Percentiles rank a stretch among this genome's conserved stretches.
phyloP scores from a whole-genome alignment of 257 asterid species.

The Prunella vulgaris region DNA sequence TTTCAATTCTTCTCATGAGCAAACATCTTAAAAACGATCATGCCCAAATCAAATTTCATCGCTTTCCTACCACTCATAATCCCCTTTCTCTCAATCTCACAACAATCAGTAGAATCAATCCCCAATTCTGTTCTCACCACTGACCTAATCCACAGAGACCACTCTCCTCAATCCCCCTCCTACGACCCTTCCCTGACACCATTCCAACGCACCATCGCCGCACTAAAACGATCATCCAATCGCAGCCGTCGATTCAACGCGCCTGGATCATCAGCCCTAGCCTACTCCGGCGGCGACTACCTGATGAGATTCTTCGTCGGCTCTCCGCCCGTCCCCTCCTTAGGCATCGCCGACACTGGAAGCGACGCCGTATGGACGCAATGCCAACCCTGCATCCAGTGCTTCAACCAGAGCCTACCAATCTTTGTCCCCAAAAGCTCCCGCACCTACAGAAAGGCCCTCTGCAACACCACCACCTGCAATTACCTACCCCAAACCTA shows the following conservation, averaged over 20 bases:
- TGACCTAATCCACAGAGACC: slow-evolving; percentile 29
- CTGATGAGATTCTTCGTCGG: slow-evolving; percentile 33
- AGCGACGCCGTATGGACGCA: slow-evolving; percentile 44
- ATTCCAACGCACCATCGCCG: slow-evolving; percentile 6
- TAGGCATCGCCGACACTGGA: slow-evolving; percentile 41
- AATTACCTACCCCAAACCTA: not conserved
- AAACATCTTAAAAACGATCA: no score
- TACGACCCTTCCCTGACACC: slow-evolving; percentile 17
- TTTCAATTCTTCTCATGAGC: no score
- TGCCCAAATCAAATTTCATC: no score
- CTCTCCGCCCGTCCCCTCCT: slow-evolving; percentile 30
- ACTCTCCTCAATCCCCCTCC: slow-evolving; percentile 24
- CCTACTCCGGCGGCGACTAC: slow-evolving; percentile 20
- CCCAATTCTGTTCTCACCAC: no score
- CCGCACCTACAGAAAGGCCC: slow-evolving; percentile 9
- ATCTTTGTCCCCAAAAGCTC: slow-evolving; percentile 27
- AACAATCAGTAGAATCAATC: no score
- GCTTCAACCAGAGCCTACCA: slow-evolving; percentile 28
- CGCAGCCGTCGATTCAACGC: not conserved
- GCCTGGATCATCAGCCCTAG: not conserved
- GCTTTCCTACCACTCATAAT: no score
- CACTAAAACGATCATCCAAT: slow-evolving; percentile 14
- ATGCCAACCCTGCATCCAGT: slow-evolving; percentile 36
- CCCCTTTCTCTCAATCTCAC: no score
- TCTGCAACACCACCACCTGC: slow-evolving; percentile 15